Base-by-base conservation (phyloP, 805 yeast genomes). In the Lachancea mirantina region DNA sequence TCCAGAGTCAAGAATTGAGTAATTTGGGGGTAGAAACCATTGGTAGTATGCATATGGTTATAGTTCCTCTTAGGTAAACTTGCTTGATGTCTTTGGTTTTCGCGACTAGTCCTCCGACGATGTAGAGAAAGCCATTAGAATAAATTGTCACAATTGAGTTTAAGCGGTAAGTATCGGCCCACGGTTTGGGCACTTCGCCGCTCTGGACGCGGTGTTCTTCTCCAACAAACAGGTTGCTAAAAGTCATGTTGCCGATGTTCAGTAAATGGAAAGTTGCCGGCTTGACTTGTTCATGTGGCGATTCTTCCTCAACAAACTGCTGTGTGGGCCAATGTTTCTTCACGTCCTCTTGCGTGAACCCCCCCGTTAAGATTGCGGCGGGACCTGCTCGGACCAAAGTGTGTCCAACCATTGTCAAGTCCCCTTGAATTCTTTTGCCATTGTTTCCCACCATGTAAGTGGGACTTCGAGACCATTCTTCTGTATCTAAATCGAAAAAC, bases 401-500 rank as follows among this genome's bases (percentile, higher is more conserved):
- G 25, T 56, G 60, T 2, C 60, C 61, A 0, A 51, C 58, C 10
- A 53, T 34, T 17, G 46, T 42, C 8, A 56, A 35, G 10, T 38
- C 37, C 5, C 44, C 35, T 21, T 43, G 29, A 32, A 32, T 23
- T 34, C 49, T 27, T 33, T 32, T 32, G 23, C 30, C 14, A n/a
- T 42, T 40, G 27, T 8, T 10, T 5, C 24, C 14, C 7, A 18
- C 22, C 11, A 6, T 14, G 15, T 26, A 45, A 3, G 45, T 42
- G 8, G 28, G 42, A 16, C 34, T 31, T 28, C 35, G 34, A 10
- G 36, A 37, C 78, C 78, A 72, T 2, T 47, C 46, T 36, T 67
- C 72, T 1, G 56, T 42, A 18, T 59, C 61, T 16, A 72, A 42
- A 40, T 68, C 67, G 40, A 68, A 72, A 55, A 63, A 59, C 77